Percentiles rank a stretch among this genome's conserved stretches.
Evolutionary conservation across 2,329 filamentous ascomycete species (phyloP).

Genomic region (Plenodomus tracheiphilus): DNA sequence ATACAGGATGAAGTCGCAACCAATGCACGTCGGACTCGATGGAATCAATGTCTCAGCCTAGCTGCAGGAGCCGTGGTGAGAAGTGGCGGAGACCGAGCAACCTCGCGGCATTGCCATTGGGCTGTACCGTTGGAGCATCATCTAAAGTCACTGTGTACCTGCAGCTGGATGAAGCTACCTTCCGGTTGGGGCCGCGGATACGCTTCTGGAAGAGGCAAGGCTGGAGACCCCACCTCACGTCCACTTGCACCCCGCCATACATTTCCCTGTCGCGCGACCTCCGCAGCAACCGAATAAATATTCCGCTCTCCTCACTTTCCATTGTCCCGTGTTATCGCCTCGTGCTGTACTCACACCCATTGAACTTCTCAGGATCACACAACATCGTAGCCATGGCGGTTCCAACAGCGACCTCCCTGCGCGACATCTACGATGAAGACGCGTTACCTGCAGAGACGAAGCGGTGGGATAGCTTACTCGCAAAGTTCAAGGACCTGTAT

Average conservation of each 20-base stretch:
- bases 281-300: slow-evolving; percentile 13
- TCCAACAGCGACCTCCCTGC: slow-evolving; percentile 73
- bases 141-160: slow-evolving; percentile 10
- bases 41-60: too few relatives aligned
- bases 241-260: slow-evolving; percentile 23
- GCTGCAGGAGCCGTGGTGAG: background rate
- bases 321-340: slow-evolving; percentile 6
- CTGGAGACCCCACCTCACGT: slow-evolving; percentile 27
- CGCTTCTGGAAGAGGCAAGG: slow-evolving; percentile 22
- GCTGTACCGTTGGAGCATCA: background rate
- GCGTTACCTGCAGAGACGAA: slow-evolving; percentile 67
- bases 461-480: slow-evolving; percentile 76
- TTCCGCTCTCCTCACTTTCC: slow-evolving; percentile 1
- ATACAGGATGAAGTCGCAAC: too few relatives aligned
- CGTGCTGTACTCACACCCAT: background rate
- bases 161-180: slow-evolving; percentile 19
- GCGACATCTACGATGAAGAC: slow-evolving; percentile 81
- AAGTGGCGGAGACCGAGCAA: background rate
- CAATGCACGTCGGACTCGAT: too few relatives aligned
- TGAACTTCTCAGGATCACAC: background rate
- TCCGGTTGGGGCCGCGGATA: slow-evolving; percentile 17
- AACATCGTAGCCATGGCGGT: slow-evolving; percentile 53
- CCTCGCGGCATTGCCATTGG: background rate
- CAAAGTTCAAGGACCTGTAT: slow-evolving; percentile 71
- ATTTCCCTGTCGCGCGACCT: slow-evolving; percentile 22